Evolutionary conservation across 805 yeast species (phyloP), one percentile per base, ranked within the genome.

Genomic region (Sugiyamaella smithiae): DNA sequence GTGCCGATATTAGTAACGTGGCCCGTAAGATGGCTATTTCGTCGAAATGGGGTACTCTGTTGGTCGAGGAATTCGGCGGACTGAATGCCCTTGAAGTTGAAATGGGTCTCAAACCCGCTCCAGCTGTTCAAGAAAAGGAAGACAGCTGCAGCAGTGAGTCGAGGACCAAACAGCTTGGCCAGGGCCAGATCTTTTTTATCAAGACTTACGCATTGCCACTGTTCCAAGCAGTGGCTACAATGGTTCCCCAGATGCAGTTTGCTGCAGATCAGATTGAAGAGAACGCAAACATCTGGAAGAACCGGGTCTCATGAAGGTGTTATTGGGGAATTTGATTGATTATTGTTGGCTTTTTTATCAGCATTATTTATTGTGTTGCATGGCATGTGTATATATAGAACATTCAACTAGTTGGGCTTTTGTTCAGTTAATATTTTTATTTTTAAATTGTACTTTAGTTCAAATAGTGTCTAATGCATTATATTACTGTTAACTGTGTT

Each of bases 1-100:
- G 96, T 66, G 97, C 98, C 2, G 99, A 93, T 68, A 88, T 93
- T 40, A 87, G 96, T 23, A 93, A 93, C 64, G 97, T 90, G 19
- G 81, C 96, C 7, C 72, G 98, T 52, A 88, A 90, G 3, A 69
- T 87, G 49, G 69, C 76, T 31, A 79, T 88, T 2, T 83, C 91
- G 19, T 78, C 87, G 1, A 82, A 84, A 67, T 90, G 97, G 97
- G 97, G 96, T 3, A 69, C 78, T 53, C 79, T 83, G n/a, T 73
- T 90, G 36, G 76, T 84, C 1, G 70, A 85, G 53, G 97, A 90
- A 66, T 87, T 89, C 57, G 75, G 73, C 40, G 90, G 86, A 62
- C 80, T 88, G 51, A 69, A 74, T 4, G 64, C 61, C 29, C 69
- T 89, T 28, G 84, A 82, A 50, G 62, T 66, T 20, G 63, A 64